Evolutionary conservation across 2,329 filamentous ascomycete genomes (phyloP).

Genomic region (Chalaropsis ovoidea): DNA sequence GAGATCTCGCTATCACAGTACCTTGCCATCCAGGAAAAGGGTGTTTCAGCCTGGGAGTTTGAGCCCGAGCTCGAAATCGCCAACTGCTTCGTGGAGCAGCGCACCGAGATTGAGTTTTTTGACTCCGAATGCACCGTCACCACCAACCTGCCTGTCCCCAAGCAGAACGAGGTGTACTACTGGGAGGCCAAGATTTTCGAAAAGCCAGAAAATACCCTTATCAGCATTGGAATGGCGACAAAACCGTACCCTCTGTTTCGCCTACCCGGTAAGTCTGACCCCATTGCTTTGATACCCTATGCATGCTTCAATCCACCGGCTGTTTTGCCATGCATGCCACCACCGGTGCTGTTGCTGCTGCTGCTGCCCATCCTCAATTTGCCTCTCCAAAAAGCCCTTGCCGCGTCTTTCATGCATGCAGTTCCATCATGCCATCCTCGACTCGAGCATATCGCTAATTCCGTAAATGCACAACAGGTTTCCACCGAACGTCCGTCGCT

Average conservation of each 20-base stretch:
- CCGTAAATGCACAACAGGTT: conserved; percentile 42
- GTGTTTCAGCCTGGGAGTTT: conserved; percentile 99
- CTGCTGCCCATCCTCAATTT: background rate
- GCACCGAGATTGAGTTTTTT: conserved; percentile 98
- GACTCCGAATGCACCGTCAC: conserved; percentile 96
- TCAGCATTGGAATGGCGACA: conserved; percentile 89
- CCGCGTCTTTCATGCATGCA: background rate
- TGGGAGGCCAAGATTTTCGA: conserved; percentile 99
- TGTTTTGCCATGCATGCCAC: background rate
- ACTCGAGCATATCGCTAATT: conserved; percentile 7
- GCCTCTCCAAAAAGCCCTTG: background rate
- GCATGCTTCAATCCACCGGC: background rate
- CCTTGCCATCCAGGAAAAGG: conserved; percentile 96
- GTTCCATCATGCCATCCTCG: background rate
- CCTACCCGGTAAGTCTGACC: conserved; percentile 62
- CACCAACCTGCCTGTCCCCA: conserved; percentile 91
- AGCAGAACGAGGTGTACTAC: conserved; percentile 99
- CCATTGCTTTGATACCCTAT: background rate
- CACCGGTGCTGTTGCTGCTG: background rate
- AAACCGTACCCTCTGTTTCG: conserved; percentile 95
- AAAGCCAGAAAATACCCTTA: conserved; percentile 76
- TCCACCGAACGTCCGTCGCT: conserved; percentile 83
- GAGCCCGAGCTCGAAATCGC: conserved; percentile 98
- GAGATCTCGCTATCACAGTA: conserved; percentile 98
- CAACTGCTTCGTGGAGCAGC: conserved; percentile 93